phyloP scores from a whole-genome alignment of 2,329 filamentous ascomycete genomes.

The Pseudocercospora pini-densiflorae region DNA sequence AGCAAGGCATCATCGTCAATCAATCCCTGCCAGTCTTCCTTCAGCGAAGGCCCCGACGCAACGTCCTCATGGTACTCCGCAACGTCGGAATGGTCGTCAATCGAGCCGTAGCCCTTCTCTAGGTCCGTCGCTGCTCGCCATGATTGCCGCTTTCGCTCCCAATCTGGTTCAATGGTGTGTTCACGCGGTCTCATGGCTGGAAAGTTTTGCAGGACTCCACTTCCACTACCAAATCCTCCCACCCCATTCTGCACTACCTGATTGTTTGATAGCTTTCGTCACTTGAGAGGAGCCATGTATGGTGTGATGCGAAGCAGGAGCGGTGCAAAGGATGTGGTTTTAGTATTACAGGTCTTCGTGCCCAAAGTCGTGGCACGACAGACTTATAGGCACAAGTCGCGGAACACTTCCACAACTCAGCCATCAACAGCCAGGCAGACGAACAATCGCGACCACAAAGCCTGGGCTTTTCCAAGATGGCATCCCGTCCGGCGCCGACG shows the following conservation, averaged over 20 bases:
- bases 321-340: neutral
- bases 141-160: too few species aligned
- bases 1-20: conserved; percentile 33
- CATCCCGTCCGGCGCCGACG: conserved; percentile 46
- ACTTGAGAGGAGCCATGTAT: too few species aligned
- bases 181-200: neutral
- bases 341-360: neutral
- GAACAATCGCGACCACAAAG: neutral
- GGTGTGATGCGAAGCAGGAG: neutral
- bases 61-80: neutral
- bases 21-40: conserved; percentile 23
- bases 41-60: neutral
- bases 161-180: neutral
- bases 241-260: neutral
- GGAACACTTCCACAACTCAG: neutral
- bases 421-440: neutral
- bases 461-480: conserved; percentile 11
- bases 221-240: neutral
- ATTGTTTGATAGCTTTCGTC: too few species aligned
- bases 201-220: neutral
- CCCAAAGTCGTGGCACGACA: neutral
- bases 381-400: neutral
- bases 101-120: neutral
- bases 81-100: neutral
- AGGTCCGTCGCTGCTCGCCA: too few species aligned